Evolutionary conservation across 208 protist genomes (phyloP).

Genomic region (Crithidia brevicula): DNA sequence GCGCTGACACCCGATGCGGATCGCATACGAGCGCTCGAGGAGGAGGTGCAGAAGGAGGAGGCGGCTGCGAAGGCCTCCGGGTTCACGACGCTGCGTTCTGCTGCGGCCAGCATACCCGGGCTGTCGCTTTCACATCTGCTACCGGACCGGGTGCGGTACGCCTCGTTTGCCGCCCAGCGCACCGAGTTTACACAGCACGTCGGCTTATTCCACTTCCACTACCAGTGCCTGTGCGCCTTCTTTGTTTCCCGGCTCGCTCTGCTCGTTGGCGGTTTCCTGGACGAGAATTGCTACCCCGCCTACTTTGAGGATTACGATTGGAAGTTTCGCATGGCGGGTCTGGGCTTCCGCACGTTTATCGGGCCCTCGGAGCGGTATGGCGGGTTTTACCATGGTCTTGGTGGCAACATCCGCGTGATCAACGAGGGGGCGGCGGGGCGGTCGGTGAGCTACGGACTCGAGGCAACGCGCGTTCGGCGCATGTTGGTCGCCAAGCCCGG

Average conservation of each 20-base stretch:
- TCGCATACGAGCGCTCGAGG: constrained; percentile 17
- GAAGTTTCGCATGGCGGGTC: constrained; percentile 2
- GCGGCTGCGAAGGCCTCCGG: constrained; percentile 2
- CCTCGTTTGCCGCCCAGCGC: background rate
- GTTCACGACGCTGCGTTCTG: background rate
- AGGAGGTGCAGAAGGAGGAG: constrained; percentile 20
- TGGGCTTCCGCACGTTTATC: constrained; percentile 22
- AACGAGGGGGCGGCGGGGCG: background rate
- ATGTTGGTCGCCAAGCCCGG: constrained; percentile 21
- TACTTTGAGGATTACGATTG: constrained; percentile 32
- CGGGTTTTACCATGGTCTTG: constrained; percentile 12
- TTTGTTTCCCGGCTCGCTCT: constrained; percentile 18
- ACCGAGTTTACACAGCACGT: constrained; percentile 14
- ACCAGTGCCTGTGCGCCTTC: constrained; percentile 26
- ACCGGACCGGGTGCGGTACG: constrained; percentile 19
- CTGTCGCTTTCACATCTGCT: constrained; percentile 3
- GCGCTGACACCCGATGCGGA: constrained; percentile 10
- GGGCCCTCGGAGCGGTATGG: constrained; percentile 15
- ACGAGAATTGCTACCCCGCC: constrained; percentile 26
- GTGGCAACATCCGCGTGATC: constrained; percentile 26
- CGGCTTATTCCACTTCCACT: constrained; percentile 20
- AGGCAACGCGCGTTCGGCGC: constrained; percentile 3
- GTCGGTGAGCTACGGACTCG: constrained; percentile 14
- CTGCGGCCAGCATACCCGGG: constrained; percentile 1
- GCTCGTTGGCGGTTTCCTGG: constrained; percentile 20